Evolutionary conservation across 805 yeast species (phyloP), one percentile per base, ranked within the genome.

Genomic region (Cyberlindnera sargentensis): DNA sequence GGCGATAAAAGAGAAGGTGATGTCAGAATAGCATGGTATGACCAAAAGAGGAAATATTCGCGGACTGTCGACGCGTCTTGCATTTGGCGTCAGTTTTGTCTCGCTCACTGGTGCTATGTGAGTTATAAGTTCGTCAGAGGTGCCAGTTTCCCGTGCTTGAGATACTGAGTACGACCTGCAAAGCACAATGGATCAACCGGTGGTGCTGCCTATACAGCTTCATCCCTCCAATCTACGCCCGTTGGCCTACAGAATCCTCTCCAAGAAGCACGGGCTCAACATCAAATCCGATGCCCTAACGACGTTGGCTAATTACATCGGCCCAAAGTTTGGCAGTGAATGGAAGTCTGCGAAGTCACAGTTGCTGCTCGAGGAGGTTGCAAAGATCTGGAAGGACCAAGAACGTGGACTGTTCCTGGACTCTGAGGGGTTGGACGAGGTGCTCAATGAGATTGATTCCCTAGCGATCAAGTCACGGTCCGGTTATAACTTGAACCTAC

Each of bases 211-310:
- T 0, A 80, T 87, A 2, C 73, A 74, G 45, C 76, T 91, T 2
- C 84, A 80, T 42, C 87, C 96, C 0, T 77, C 91, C 0, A 85
- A 85, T 56, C 67, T 93, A 36, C 75, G 99, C 37, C 99, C 99
- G 1, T 66, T 91, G 39, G 97, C 97, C 0, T 93, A 90, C 61
- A 70, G 99, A 34, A 76, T 91, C 2, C 63, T 93, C 7, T 86
- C 98, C 4, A 91, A 89, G 63, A 93, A 91, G 58, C 91, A 88
- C 60, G 96, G 97, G 0, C 73, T 93, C 28, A 89, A 89, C 61
- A 76, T 93, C 49, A 88, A 91, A 56, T 81, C 96, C 0, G 82
- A 84, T 49, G 98, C 96, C 0, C 67, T 93, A 11, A 75, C 71
- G 36, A 73, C 75, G 1, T 65, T 93, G 30, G 85, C 96, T 1